Evolutionary conservation across 2,329 filamentous ascomycete species (phyloP).

Genomic region (Pezizomycotina sp.): DNA sequence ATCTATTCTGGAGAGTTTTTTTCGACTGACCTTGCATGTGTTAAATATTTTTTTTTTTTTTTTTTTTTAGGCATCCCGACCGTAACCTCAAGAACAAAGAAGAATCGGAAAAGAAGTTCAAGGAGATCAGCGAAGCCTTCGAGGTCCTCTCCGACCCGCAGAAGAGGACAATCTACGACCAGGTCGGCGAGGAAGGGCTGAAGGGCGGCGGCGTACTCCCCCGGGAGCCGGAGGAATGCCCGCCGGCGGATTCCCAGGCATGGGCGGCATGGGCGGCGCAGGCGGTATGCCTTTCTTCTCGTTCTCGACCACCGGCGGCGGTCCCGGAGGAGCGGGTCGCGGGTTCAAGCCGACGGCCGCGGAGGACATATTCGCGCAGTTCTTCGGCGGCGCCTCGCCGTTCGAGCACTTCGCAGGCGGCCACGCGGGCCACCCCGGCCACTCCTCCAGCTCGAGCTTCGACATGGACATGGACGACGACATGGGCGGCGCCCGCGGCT

Average conservation of each 20-base stretch:
- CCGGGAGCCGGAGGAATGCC: no score
- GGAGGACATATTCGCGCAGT: background rate
- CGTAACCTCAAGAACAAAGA: slow-evolving; percentile 80
- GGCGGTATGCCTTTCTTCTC: slow-evolving; percentile 37
- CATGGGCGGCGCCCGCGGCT: slow-evolving; percentile 10
- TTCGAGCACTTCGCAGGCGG: slow-evolving; percentile 1
- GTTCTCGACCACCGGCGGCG: slow-evolving; percentile 41
- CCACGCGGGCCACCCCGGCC: no score
- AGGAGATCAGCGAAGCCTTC: slow-evolving; percentile 59
- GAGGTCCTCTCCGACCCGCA: slow-evolving; percentile 87
- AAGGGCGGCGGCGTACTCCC: slow-evolving; percentile 75
- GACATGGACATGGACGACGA: slow-evolving; percentile 19
- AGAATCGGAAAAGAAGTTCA: slow-evolving; percentile 72
- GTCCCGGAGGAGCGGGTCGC: slow-evolving; percentile 62
- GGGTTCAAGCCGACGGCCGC: slow-evolving; percentile 13
- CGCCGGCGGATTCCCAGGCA: slow-evolving; percentile 31
- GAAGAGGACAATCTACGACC: slow-evolving; percentile 42
- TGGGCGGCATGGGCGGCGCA: slow-evolving; percentile 53
- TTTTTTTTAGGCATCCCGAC: slow-evolving; percentile 35
- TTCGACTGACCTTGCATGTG: no score
- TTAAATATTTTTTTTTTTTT: no score
- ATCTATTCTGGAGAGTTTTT: no score
- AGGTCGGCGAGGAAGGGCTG: slow-evolving; percentile 92
- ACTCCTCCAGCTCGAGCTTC: slow-evolving; percentile 13
- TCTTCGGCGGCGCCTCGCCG: background rate